phyloP scores from a whole-genome alignment of 495 filamentous ascomycete species.

The Daldinia bambusicola region DNA sequence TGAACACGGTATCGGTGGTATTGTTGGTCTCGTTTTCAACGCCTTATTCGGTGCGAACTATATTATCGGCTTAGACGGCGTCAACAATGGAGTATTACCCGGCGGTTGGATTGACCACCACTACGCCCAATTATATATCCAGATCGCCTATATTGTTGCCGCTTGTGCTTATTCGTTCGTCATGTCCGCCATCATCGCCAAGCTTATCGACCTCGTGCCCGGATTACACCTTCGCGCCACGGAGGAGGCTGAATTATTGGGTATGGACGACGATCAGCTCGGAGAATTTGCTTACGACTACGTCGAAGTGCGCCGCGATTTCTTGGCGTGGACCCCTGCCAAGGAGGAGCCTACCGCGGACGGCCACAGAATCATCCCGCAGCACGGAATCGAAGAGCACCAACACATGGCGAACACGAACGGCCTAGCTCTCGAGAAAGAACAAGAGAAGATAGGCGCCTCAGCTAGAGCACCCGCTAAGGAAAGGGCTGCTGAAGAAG shows the following conservation, averaged over 20 bases:
- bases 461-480: constrained; percentile 42
- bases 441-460: constrained; percentile 42
- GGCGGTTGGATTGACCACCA: constrained; percentile 92
- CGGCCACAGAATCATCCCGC: constrained; percentile 71
- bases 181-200: constrained; percentile 84
- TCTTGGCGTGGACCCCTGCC: constrained; percentile 95
- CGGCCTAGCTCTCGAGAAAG: constrained; percentile 34
- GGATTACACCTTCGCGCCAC: constrained; percentile 91
- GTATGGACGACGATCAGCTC: constrained; percentile 99
- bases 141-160: constrained; percentile 89
- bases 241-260: constrained; percentile 95
- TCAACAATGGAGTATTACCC: constrained; percentile 75
- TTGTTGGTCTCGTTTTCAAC: constrained; percentile 93
- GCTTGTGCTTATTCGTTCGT: constrained; percentile 80
- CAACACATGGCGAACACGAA: constrained; percentile 67
- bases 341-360: constrained; percentile 74
- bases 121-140: constrained; percentile 89
- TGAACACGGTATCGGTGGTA: constrained; percentile 95
- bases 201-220: constrained; percentile 84
- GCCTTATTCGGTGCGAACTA: constrained; percentile 86
- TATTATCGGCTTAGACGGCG: constrained; percentile 93
- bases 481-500: constrained; percentile 31
- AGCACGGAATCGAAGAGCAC: constrained; percentile 86
- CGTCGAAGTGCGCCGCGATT: constrained; percentile 96
- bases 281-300: constrained; percentile 99